A percentile compares a stretch with the other conserved stretches of the same genome.
These are phyloP conservation scores for Leccinum imitatum DNA, from an alignment of 768 basidiomycete genomes.

Conservation along the genomic window DNA sequence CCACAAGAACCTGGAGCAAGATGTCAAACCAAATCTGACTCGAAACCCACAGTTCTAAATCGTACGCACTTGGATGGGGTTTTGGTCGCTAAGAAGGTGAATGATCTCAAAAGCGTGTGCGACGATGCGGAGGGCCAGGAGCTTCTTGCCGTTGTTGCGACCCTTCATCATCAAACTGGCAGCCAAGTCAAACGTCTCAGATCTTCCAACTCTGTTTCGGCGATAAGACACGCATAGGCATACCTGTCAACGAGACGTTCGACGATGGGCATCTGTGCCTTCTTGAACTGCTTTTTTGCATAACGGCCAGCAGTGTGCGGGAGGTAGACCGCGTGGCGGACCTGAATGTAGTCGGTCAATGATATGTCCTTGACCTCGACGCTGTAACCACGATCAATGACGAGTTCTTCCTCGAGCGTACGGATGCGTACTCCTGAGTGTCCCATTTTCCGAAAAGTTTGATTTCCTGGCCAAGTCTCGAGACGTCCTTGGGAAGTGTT, in stretches of 20 bases:
- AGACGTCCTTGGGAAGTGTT: conserved; percentile 81
- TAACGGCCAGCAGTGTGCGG: conserved; percentile 99
- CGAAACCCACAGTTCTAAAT: no score
- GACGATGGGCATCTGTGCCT: conserved; percentile 99
- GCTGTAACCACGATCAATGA: conserved; percentile 42
- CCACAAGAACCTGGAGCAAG: conserved; percentile 77
- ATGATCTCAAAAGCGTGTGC: conserved; percentile 99
- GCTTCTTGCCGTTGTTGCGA: conserved; percentile 99
- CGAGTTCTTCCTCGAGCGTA: background rate
- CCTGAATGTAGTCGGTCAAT: conserved; percentile 98
- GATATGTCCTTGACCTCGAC: conserved; percentile 99
- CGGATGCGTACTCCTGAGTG: conserved; percentile 78
- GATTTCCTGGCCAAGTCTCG: conserved; percentile 79
- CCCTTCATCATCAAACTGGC: conserved; percentile 99
- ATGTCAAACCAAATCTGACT: background rate
- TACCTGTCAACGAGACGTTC: conserved; percentile 98
- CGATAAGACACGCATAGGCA: conserved; percentile 21
- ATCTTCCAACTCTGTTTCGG: background rate
- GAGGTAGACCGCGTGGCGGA: conserved; percentile 94
- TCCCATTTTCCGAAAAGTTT: conserved; percentile 99
- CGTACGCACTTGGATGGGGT: conserved; percentile 89
- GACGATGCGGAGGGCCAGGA: conserved; percentile 98
- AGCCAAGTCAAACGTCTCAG: conserved; percentile 3
- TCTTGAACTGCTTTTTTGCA: conserved; percentile 99
- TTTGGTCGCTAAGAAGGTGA: conserved; percentile 99